Evolutionary conservation across 2,329 filamentous ascomycete genomes (phyloP), one percentile per base, ranked within the genome.

Genomic region (Penicillium sp.): DNA sequence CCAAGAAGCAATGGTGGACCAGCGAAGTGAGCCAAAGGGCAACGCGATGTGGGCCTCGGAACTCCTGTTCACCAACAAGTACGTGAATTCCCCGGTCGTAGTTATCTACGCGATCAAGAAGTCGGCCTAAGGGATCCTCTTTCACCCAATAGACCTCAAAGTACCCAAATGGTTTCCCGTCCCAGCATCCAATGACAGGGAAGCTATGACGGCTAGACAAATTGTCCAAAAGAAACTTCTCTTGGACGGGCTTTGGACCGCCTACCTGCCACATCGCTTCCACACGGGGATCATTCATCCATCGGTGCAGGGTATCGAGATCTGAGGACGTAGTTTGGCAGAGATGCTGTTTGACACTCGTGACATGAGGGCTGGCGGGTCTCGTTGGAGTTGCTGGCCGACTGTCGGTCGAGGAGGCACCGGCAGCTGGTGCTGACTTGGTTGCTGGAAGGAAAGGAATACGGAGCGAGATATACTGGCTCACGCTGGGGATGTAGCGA

Each of bases 81-180:
- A 94, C 85, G 66, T 99, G 94, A 15, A 97, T 75, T 0, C 94
- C 94, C 6, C 94, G 80, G 63, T 97, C 93, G 73, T 88, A 97
- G 63, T 96, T 89, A 7, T 82, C 84, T 0, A 86, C 84, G 0
- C 80, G 80, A 0, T 69, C 85, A 3, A 95, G 72, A 58, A 90
- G 80, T 41, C 80, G 82, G 0, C 90, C 91, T 1, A 99, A 70
- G 0, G 79, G 76, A 66, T 97, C 94, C 68, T 99, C 94, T 66
- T 96, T 96, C 3, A 94, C 91, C 93, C 94, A 99, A 75, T 99
- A 99, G 27, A 99, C 82, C 76, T 99, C 94, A 68, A 99, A 97
- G 69, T 95, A 99, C 0, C 91, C 94, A 74, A 97, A 99, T 0
- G 93, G 93, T 54, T 93, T 88, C 9, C 91, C 92, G 62, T 97